Evolutionary conservation across 805 yeast species (phyloP).

Genomic region (Jamesozyma hellenica): DNA sequence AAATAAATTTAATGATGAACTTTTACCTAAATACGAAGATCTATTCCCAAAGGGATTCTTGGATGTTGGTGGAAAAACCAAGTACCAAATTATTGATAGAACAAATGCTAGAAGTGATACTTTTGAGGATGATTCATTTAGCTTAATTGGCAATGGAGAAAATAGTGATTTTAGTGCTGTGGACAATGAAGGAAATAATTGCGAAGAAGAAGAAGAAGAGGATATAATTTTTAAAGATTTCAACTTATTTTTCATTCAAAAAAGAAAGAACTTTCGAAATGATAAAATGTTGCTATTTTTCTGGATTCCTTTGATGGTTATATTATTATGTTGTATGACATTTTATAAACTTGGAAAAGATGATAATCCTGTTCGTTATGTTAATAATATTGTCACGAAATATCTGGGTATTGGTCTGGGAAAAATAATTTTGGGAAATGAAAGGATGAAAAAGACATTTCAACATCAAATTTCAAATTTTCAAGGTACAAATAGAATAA

Average conservation of each 20-base stretch:
- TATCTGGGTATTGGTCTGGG: constrained; percentile 35
- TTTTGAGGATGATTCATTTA: neutral
- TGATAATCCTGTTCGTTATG: constrained; percentile 20
- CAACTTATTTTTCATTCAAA: constrained; percentile 30
- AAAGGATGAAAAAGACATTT: constrained; percentile 34
- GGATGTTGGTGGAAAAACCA: neutral
- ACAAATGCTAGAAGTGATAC: neutral
- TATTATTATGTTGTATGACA: constrained; percentile 40
- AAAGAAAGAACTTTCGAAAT: constrained; percentile 40
- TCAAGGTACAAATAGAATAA: constrained; percentile 7
- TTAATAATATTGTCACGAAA: constrained; percentile 26
- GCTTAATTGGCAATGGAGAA: neutral
- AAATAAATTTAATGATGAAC: constrained; percentile 30
- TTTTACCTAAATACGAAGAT: constrained; percentile 59
- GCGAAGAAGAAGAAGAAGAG: constrained; percentile 9
- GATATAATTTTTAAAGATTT: constrained; percentile 28
- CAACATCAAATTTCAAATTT: constrained; percentile 22
- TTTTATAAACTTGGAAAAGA: constrained; percentile 30
- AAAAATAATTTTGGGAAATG: constrained; percentile 41
- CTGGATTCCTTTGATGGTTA: constrained; percentile 72
- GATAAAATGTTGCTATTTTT: constrained; percentile 79
- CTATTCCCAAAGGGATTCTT: constrained; percentile 39
- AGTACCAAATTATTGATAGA: neutral
- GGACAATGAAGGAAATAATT: constrained; percentile 13
- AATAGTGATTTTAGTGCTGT: neutral